Conservation (phyloP, 2,329 filamentous ascomycete species). For the Malbranchea cinnamomea region DNA sequence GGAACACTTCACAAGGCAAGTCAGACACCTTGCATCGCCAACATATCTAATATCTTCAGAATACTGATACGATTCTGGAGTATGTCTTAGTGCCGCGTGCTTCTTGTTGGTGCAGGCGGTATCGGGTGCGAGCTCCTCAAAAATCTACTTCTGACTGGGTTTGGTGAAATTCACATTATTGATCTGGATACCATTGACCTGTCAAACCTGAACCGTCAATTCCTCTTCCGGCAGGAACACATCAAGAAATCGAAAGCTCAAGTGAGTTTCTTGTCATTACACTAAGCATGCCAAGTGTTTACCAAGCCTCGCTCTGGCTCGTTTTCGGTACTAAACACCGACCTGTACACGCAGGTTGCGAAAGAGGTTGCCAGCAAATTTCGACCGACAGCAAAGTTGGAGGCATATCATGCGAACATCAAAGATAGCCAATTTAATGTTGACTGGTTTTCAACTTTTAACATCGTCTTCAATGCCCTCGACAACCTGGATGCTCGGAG, state of each 20-base stretch:
- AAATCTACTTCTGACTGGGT: slow-evolving; percentile 83
- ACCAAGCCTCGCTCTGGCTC: slow-evolving; percentile 9
- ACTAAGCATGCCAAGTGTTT: slow-evolving; percentile 5
- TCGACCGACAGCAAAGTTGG: slow-evolving; percentile 73
- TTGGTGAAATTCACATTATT: slow-evolving; percentile 84
- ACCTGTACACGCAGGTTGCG: no score
- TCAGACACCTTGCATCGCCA: neutral
- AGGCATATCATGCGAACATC: slow-evolving; percentile 87
- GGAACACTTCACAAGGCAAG: slow-evolving; percentile 27
- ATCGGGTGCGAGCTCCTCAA: slow-evolving; percentile 97
- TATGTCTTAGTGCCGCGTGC: slow-evolving; percentile 55
- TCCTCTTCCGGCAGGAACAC: slow-evolving; percentile 89
- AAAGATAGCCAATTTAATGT: slow-evolving; percentile 78
- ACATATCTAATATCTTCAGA: neutral
- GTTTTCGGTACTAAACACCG: slow-evolving; percentile 11
- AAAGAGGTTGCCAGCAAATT: slow-evolving; percentile 84
- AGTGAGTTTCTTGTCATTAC: slow-evolving; percentile 36
- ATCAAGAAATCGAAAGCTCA: slow-evolving; percentile 95
- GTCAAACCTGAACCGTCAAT: slow-evolving; percentile 94
- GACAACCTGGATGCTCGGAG: slow-evolving; percentile 89
- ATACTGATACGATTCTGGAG: neutral
- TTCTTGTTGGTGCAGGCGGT: slow-evolving; percentile 91
- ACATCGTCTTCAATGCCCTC: slow-evolving; percentile 86
- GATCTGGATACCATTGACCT: slow-evolving; percentile 97
- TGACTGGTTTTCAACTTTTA: slow-evolving; percentile 72